Conservation (phyloP, 345 rosid genomes). For the thale cress (Arabidopsis thaliana) region TAIR10.1 NC_003074.8:8201501-8202000, state of each 20-base stretch:
- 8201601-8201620: background rate
- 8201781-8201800: conserved; percentile 15
- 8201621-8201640: background rate
- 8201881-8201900: background rate
- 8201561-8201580: background rate
- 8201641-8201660: conserved; percentile 15
- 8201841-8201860: background rate
- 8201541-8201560: background rate
- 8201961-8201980: background rate
- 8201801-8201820: conserved; percentile 17
- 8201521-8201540: conserved; percentile 30
- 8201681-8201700: background rate
- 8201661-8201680: background rate
- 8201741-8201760: background rate
- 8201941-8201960: conserved; percentile 45
- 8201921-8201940: conserved; percentile 31
- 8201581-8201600: background rate
- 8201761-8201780: background rate
- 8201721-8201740: conserved; percentile 27
- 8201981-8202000: background rate
- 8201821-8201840: background rate
- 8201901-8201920: background rate
- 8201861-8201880: background rate
- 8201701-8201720: conserved; percentile 23
- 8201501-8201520: background rate